These are phyloP conservation scores for Tylopilus plumbeoviolaceoides DNA, from an alignment of 768 basidiomycete genomes.

Conservation along the genomic window DNA sequence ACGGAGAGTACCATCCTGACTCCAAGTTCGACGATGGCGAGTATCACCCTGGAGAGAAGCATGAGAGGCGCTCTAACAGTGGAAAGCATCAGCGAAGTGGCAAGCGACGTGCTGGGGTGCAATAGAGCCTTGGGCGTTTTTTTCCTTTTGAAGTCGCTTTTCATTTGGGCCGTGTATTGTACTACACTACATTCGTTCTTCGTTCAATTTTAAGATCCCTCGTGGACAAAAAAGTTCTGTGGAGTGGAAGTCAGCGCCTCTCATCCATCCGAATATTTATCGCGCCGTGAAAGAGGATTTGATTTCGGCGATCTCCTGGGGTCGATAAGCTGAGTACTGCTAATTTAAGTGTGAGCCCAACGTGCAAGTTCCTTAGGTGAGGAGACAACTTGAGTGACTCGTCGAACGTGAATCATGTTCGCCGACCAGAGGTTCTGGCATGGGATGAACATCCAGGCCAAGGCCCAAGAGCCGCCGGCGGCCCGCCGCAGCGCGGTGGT, in stretches of 20 bases:
- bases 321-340: too few species aligned
- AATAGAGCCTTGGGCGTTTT: background rate
- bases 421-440: too few species aligned
- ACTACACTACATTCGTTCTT: slow-evolving; percentile 17
- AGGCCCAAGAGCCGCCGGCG: too few species aligned
- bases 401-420: too few species aligned
- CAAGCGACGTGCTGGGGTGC: background rate
- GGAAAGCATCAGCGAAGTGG: slow-evolving; percentile 2
- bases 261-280: too few species aligned
- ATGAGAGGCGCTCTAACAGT: slow-evolving; percentile 2
- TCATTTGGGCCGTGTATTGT: slow-evolving; percentile 4
- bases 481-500: too few species aligned
- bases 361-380: too few species aligned
- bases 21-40: slow-evolving; percentile 6
- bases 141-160: slow-evolving; percentile 2
- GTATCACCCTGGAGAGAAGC: slow-evolving; percentile 3
- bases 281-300: too few species aligned
- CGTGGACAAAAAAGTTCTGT: background rate
- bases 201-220: background rate
- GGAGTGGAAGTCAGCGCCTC: background rate
- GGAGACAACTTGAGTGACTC: too few species aligned
- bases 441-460: too few species aligned
- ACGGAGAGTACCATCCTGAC: slow-evolving; percentile 5
- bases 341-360: too few species aligned
- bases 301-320: too few species aligned